Conservation (phyloP, 345 rosid species). For the Reutealis trisperma region DNA sequence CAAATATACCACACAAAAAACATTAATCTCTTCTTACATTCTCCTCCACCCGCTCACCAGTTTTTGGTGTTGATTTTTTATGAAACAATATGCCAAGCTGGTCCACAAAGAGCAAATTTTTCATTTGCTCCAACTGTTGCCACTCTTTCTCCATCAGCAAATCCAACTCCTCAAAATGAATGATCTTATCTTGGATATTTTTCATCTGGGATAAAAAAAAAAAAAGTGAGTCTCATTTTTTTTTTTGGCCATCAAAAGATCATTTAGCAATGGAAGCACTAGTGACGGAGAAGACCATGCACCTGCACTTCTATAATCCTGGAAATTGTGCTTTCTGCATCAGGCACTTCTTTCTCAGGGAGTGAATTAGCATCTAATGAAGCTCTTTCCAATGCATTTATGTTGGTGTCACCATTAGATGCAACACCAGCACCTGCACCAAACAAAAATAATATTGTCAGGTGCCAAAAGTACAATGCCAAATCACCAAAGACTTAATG, state of each 20-base stretch:
- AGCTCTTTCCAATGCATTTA: constrained; percentile 38
- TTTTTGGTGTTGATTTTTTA: constrained; percentile 37
- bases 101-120: constrained; percentile 71
- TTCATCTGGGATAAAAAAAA: constrained; percentile 53
- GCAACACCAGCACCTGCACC: constrained; percentile 44
- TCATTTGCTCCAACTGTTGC: constrained; percentile 74
- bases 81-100: constrained; percentile 66
- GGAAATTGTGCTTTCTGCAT: constrained; percentile 60
- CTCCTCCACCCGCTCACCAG: constrained; percentile 38
- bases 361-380: constrained; percentile 45
- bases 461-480: background rate
- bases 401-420: constrained; percentile 39
- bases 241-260: background rate
- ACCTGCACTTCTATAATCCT: constrained; percentile 69
- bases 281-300: constrained; percentile 18
- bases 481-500: background rate
- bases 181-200: constrained; percentile 64
- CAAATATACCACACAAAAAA: background rate
- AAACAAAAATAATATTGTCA: background rate
- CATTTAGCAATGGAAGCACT: background rate
- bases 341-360: constrained; percentile 67
- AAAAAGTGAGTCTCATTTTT: background rate
- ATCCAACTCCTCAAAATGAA: constrained; percentile 74
- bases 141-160: constrained; percentile 81
- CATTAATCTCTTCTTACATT: constrained; percentile 34